A percentile compares a stretch with the other conserved stretches of the same genome.
Conservation (phyloP, 2,329 filamentous ascomycete genomes). For the Eurotiales sp. region DNA sequence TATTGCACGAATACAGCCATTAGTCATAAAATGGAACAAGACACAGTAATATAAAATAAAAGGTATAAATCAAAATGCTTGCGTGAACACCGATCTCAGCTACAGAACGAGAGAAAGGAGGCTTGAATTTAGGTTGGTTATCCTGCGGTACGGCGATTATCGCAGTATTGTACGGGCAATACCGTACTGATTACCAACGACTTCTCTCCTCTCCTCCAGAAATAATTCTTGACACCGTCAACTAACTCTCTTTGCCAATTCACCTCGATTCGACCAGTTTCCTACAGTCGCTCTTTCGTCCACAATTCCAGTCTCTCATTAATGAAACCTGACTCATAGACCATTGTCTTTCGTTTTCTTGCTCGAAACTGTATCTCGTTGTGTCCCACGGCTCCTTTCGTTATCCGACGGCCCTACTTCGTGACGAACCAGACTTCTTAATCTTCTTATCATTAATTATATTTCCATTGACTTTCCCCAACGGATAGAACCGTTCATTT, state of each 20-base stretch:
- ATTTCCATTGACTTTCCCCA: not conserved
- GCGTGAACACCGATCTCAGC: too few relatives aligned
- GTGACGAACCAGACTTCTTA: constrained; percentile 10
- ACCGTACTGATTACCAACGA: constrained; percentile 9
- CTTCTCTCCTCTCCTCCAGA: constrained; percentile 2
- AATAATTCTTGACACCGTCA: not conserved
- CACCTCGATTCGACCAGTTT: not conserved
- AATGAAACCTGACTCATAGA: not conserved
- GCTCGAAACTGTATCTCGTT: constrained; percentile 11
- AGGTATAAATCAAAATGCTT: too few relatives aligned
- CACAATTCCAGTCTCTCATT: constrained; percentile 3
- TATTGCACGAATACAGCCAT: too few relatives aligned
- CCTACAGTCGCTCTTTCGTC: constrained; percentile 10
- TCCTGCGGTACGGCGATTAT: too few relatives aligned
- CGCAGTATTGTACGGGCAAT: constrained; percentile 3
- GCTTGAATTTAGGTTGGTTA: too few relatives aligned
- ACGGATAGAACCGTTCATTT: not conserved
- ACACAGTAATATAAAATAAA: too few relatives aligned
- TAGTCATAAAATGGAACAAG: too few relatives aligned
- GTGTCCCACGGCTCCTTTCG: constrained; percentile 14
- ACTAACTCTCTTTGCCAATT: not conserved
- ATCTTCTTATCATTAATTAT: not conserved
- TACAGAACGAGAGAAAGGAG: too few relatives aligned
- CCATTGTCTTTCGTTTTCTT: constrained; percentile 6
- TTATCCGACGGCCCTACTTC: constrained; percentile 9